These are phyloP conservation scores for Rubroshorea leprosula DNA, from an alignment of 345 rosid genomes.

Conservation along the genomic window DNA sequence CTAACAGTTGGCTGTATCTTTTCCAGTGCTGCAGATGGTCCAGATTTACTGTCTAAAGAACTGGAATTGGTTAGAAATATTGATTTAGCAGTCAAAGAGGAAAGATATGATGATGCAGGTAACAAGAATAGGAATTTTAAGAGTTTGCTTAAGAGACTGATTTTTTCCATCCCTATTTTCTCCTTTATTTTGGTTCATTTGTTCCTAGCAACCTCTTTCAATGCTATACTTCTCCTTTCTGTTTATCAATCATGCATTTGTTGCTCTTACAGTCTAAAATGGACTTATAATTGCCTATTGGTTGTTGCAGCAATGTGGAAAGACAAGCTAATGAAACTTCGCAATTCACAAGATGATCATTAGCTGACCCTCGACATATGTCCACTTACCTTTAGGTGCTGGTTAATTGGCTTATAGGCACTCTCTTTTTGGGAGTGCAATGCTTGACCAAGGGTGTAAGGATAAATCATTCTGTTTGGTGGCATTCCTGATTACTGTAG, in stretches of 20 bases:
- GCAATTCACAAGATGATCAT: slow-evolving; percentile 31
- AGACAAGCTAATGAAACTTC: slow-evolving; percentile 64
- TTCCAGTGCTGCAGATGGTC: slow-evolving; percentile 69
- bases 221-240: too few species aligned
- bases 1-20: slow-evolving; percentile 25
- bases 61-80: slow-evolving; percentile 56
- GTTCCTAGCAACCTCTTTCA: too few species aligned
- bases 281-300: neutral
- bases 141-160: neutral
- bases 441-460: too few species aligned
- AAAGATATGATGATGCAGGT: slow-evolving; percentile 90
- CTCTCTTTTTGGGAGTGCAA: slow-evolving; percentile 10
- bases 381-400: neutral
- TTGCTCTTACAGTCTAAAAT: neutral
- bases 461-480: too few species aligned
- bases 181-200: too few species aligned
- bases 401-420: neutral
- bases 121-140: slow-evolving; percentile 11
- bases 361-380: slow-evolving; percentile 15
- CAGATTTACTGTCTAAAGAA: slow-evolving; percentile 66
- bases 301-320: slow-evolving; percentile 66
- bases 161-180: neutral
- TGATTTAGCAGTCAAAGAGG: slow-evolving; percentile 71
- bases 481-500: neutral
- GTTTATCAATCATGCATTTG: neutral